Conservation (phyloP, 352 stramenopile species). For the Elongisporangium undulatum region DNA sequence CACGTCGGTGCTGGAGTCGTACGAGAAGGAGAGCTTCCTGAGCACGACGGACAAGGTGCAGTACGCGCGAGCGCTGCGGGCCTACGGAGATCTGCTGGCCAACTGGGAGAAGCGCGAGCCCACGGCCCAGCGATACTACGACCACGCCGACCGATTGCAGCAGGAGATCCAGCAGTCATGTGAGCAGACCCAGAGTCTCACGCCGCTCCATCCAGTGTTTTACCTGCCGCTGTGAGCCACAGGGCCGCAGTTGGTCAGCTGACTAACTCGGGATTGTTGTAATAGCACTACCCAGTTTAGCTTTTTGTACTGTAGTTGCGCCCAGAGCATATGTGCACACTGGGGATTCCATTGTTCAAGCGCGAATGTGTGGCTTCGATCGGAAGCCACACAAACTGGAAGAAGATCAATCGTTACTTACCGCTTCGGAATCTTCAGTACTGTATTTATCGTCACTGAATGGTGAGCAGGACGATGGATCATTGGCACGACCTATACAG, state of each 20-base stretch:
- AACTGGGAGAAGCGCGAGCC: constrained; percentile 58
- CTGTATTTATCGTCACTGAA: neutral
- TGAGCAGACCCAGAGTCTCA: constrained; percentile 18
- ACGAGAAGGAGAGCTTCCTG: constrained; percentile 52
- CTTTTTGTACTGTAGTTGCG: too few species aligned
- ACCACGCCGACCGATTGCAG: constrained; percentile 32
- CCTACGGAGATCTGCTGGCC: constrained; percentile 44
- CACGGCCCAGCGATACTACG: constrained; percentile 33
- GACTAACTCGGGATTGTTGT: neutral
- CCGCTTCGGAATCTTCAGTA: neutral
- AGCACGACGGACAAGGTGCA: constrained; percentile 57
- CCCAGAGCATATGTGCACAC: neutral
- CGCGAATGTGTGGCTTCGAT: neutral
- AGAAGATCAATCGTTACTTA: neutral
- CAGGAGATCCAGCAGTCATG: constrained; percentile 24
- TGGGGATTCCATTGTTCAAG: neutral
- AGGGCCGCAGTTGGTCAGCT: neutral
- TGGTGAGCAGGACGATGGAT: neutral
- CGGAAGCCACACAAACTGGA: neutral
- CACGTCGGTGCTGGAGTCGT: constrained; percentile 62
- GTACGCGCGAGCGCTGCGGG: constrained; percentile 55
- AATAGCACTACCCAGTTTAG: too few species aligned
- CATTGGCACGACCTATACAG: too few species aligned
- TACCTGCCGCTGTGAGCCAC: constrained; percentile 37
- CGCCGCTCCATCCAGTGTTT: constrained; percentile 40